These are phyloP conservation scores for Emmonsiellopsis sp. DNA, from an alignment of 2,329 filamentous ascomycete genomes.

Conservation along the genomic window DNA sequence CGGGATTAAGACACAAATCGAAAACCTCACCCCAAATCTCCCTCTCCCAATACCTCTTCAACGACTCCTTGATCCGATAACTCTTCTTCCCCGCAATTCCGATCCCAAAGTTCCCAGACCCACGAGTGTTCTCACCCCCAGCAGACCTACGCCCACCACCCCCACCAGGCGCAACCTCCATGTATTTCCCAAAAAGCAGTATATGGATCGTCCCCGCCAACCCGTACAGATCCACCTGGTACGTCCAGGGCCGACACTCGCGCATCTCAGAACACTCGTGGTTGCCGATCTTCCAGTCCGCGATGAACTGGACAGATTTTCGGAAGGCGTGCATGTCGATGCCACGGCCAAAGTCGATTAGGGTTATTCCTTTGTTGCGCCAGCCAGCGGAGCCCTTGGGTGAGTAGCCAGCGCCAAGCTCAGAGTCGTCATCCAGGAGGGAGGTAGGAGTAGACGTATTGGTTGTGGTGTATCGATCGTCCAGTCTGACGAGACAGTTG, in stretches of 20 bases:
- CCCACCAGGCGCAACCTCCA: conserved; percentile 56
- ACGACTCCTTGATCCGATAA: conserved; percentile 69
- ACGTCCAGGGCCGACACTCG: conserved; percentile 90
- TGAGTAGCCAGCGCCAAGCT: conserved; percentile 49
- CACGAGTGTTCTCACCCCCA: neutral
- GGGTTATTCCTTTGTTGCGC: conserved; percentile 65
- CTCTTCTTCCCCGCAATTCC: conserved; percentile 40
- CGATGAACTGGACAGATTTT: conserved; percentile 74
- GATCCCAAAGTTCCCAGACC: neutral
- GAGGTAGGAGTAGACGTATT: conserved; percentile 23
- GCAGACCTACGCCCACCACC: conserved; percentile 1
- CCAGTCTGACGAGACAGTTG: conserved; percentile 84
- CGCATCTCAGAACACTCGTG: conserved; percentile 94
- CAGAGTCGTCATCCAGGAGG: conserved; percentile 20
- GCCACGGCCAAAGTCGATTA: conserved; percentile 91
- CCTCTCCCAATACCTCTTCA: conserved; percentile 96
- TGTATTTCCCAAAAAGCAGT: conserved; percentile 89
- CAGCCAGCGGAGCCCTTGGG: conserved; percentile 70
- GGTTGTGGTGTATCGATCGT: conserved; percentile 42
- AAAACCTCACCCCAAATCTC: conserved; percentile 83
- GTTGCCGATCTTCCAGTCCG: conserved; percentile 83
- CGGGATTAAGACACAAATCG: conserved; percentile 75
- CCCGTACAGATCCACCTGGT: conserved; percentile 94
- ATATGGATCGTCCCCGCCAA: conserved; percentile 80
- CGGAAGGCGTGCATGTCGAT: conserved; percentile 87